Percentiles rank a stretch among this genome's conserved stretches.
Conservation (phyloP, 192 early-diverging fungal genomes). For the Rhizophagus sp. region DNA sequence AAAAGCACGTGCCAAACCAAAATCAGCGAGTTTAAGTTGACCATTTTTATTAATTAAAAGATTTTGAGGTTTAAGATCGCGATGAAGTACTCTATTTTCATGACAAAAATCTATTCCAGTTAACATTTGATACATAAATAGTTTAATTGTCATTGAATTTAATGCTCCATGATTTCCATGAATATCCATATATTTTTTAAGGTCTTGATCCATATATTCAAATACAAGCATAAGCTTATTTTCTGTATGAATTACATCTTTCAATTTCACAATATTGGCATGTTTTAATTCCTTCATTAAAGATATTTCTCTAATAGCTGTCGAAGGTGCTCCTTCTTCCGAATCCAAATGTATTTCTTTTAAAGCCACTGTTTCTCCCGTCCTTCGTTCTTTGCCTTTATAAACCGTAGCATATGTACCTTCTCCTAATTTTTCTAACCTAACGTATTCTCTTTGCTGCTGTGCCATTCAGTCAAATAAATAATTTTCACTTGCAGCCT, state of each 20-base stretch:
- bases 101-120: conserved; percentile 84
- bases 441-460: conserved; percentile 49
- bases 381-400: conserved; percentile 79
- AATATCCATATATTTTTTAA: conserved; percentile 86
- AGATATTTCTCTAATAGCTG: conserved; percentile 97
- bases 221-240: conserved; percentile 84
- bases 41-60: conserved; percentile 78
- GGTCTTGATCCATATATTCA: conserved; percentile 86
- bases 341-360: conserved; percentile 94
- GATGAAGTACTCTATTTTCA: conserved; percentile 80
- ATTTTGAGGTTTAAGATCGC: conserved; percentile 87
- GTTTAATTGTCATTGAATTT: conserved; percentile 66
- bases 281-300: conserved; percentile 96
- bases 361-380: conserved; percentile 87
- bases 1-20: conserved; percentile 81
- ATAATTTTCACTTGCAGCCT: background rate
- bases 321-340: conserved; percentile 93
- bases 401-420: conserved; percentile 93
- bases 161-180: conserved; percentile 68
- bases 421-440: conserved; percentile 94
- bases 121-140: conserved; percentile 81
- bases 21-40: conserved; percentile 83
- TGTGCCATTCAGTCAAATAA: background rate
- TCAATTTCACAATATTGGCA: conserved; percentile 83
- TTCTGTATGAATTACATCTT: conserved; percentile 85